Evolutionary conservation across 192 early-diverging fungal species (phyloP), one percentile per base, ranked within the genome.

Genomic region (Linnemannia elongata): DNA sequence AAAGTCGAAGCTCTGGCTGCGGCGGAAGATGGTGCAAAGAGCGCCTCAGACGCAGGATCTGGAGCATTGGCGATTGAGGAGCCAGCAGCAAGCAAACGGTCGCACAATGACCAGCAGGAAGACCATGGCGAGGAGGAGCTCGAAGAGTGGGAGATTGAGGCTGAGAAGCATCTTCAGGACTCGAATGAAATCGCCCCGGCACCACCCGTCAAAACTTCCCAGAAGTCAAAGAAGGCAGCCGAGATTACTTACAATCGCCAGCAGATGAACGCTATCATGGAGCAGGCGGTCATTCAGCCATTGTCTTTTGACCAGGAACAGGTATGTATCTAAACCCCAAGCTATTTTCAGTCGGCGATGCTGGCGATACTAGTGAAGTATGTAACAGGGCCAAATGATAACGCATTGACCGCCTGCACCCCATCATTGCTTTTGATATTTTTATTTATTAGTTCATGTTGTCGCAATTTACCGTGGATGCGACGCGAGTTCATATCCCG

Each of bases 61-160:
- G 39, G 6, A 57, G 74, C 6, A 66, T 27, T 1, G 17, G 24
- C 49, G 38, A 7, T 45, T 42, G 39, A 17, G 70, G 78, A 17
- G 66, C 17, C 9, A 17, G 24, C 49, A 36, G 2, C 57, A 57
- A 30, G 47, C 47, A 68, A 42, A n/a, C 57, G 60, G 12, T 33
- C 60, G 45, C 54, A 77, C 24, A 63, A 63, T 24, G 66, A 69
- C 1, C 27, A 47, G 4, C 63, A 69, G 10, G 76, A 75, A 12
- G 75, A 63, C 1, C 76, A 77, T 1, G 81, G 74, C 22, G 85
- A 78, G n/a, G 85, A 81, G 22, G 79, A 80, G n/a, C 41, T 87
- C 12, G 85, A 87, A 30, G 85, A 87, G 27, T 87, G 85, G 85
- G 85, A 87, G 45, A 87, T 87, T 44, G 85, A 87, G 17, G 85